phyloP scores from a whole-genome alignment of 225 moss, liverwort and hornwort species.

The Antitrichia curtipendula region DNA sequence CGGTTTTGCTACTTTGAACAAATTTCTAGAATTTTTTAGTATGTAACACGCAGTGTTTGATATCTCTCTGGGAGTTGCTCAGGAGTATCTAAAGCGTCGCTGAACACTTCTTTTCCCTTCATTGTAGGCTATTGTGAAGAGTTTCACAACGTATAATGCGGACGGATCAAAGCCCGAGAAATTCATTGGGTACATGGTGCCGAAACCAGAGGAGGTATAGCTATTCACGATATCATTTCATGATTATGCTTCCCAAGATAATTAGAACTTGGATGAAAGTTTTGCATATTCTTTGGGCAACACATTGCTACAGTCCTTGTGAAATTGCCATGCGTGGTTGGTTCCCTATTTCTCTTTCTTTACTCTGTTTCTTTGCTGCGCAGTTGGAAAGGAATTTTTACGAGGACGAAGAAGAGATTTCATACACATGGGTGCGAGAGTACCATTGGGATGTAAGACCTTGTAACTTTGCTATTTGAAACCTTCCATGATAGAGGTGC shows the following conservation, averaged over 20 bases:
- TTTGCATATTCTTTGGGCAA: neutral
- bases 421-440: conserved; percentile 93
- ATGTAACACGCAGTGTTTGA: neutral
- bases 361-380: neutral
- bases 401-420: conserved; percentile 72
- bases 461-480: neutral
- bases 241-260: neutral
- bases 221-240: neutral
- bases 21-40: neutral
- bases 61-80: neutral
- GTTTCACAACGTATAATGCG: conserved; percentile 39
- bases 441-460: conserved; percentile 97
- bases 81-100: neutral
- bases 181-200: conserved; percentile 93
- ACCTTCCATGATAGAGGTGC: neutral
- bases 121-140: conserved; percentile 77
- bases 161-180: conserved; percentile 69
- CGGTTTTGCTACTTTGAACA: neutral
- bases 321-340: neutral
- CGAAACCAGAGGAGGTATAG: conserved; percentile 88
- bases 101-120: neutral
- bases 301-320: neutral
- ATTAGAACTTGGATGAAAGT: neutral
- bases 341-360: neutral
- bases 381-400: conserved; percentile 87